These are phyloP conservation scores for Citrus mangshanensis DNA, from an alignment of 345 rosid species.

Conservation along the genomic window DNA sequence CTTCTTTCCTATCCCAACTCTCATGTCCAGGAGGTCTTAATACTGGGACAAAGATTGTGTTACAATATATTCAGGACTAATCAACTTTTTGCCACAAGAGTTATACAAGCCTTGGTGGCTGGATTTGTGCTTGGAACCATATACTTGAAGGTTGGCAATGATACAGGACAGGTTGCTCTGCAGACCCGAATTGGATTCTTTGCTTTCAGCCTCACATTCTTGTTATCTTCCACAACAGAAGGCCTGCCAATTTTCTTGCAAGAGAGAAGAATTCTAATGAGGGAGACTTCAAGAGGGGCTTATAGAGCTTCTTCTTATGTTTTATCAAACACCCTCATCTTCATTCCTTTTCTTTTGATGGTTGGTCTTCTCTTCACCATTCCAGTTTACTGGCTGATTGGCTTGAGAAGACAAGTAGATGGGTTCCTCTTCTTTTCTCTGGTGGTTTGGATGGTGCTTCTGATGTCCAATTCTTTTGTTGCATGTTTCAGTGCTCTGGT, in stretches of 20 bases:
- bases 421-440: slow-evolving; percentile 72
- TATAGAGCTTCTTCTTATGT: slow-evolving; percentile 74
- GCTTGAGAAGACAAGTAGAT: slow-evolving; percentile 50
- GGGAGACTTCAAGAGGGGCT: slow-evolving; percentile 81
- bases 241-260: slow-evolving; percentile 85
- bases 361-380: slow-evolving; percentile 60
- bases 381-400: slow-evolving; percentile 90
- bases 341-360: slow-evolving; percentile 71
- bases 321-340: slow-evolving; percentile 59
- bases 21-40: slow-evolving; percentile 47
- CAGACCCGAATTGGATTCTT: slow-evolving; percentile 77
- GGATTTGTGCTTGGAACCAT: slow-evolving; percentile 75
- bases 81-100: slow-evolving; percentile 70
- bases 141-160: slow-evolving; percentile 58
- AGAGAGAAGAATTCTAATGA: slow-evolving; percentile 73
- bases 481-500: slow-evolving; percentile 92
- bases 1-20: slow-evolving; percentile 43
- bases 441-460: slow-evolving; percentile 72
- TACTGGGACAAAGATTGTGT: slow-evolving; percentile 74
- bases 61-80: slow-evolving; percentile 81
- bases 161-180: slow-evolving; percentile 38
- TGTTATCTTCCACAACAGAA: slow-evolving; percentile 85
- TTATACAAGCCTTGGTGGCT: slow-evolving; percentile 65
- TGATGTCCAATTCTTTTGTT: slow-evolving; percentile 84
- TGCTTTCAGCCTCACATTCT: slow-evolving; percentile 81